phyloP scores from a whole-genome alignment of 2,329 filamentous ascomycete genomes.

The Trichoderma afroharzianum region DNA sequence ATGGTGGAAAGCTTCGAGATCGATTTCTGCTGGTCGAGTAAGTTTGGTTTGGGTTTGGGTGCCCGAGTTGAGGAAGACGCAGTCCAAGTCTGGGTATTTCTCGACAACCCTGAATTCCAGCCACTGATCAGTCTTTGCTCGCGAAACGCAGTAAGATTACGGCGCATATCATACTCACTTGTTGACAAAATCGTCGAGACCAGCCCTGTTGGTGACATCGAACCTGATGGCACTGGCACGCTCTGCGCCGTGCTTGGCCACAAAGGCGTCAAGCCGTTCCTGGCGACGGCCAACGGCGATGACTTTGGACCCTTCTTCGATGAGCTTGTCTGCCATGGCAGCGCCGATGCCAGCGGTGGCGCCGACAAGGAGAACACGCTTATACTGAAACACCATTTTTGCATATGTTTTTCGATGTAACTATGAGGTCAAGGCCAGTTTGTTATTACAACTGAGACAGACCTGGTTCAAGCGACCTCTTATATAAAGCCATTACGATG shows the following conservation, averaged over 20 bases:
- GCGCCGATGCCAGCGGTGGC: slow-evolving; percentile 26
- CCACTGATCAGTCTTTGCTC: neutral
- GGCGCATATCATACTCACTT: neutral
- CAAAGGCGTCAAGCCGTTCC: slow-evolving; percentile 47
- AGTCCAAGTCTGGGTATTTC: slow-evolving; percentile 49
- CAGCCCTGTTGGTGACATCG: slow-evolving; percentile 43
- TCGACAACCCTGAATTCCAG: slow-evolving; percentile 10
- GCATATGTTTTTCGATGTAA: neutral
- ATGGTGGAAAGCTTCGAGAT: slow-evolving; percentile 27
- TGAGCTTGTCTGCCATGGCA: slow-evolving; percentile 33
- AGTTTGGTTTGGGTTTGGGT: slow-evolving; percentile 41
- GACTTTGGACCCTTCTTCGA: slow-evolving; percentile 40
- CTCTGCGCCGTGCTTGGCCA: slow-evolving; percentile 38
- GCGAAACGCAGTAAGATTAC: neutral
- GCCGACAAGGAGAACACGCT: slow-evolving; percentile 48
- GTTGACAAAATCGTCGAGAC: slow-evolving; percentile 28
- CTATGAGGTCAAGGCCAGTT: neutral
- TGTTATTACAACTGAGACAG: neutral
- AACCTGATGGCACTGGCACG: slow-evolving; percentile 36
- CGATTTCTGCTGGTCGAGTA: slow-evolving; percentile 20
- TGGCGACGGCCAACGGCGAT: slow-evolving; percentile 46
- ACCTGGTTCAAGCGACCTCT: neutral
- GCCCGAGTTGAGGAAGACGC: slow-evolving; percentile 55
- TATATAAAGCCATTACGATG: neutral
- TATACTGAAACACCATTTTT: slow-evolving; percentile 52